Base-by-base conservation (phyloP, 2,329 filamentous ascomycete genomes). In the Karstenula rhodostoma region DNA sequence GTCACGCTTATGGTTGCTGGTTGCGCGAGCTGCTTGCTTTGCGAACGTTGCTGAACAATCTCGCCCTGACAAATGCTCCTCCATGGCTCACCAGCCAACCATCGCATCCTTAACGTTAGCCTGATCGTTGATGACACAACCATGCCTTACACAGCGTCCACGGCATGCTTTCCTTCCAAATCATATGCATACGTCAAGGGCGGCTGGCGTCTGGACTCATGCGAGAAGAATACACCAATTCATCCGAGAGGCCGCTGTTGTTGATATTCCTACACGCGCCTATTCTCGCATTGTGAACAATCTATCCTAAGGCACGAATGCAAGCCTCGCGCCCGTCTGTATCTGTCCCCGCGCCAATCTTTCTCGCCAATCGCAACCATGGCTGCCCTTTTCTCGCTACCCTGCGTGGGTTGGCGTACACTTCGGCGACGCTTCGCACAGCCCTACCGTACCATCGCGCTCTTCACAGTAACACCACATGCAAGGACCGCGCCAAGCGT, bases 31-130 rank as follows among this genome's bases (percentile, higher is more conserved):
- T 32, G 51, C 50, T 57, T 51, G 67, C 64, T 69, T 70, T 70
- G 68, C 67, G 54, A 71, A 37, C 44, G 19, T 43, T 71, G 70
- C 68, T 72, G 68, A 70, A 68, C 60, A 72, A 72, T 69, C 65
- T 54, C 57, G 51, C 19, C 67, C 65, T 73, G 70, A 71, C 70
- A 73, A 71, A 71, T 44, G 49, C 29, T 22, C 22, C 51, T 43
- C 1, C 40, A 19, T 9, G 2, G n/a, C 19, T 19, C 23, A 13
- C 19, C 58, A 51, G 58, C 50, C 50, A 58, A 35, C 27, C 52
- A 57, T 59, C 57, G 55, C 40, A 19, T n/a, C 40, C 42, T 23
- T 44, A 44, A 44, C 42, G 47, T 52, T 57, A 60, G 32, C 52
- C 23, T 47, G 29, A 9, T 32, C 7, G 29, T 32, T 50, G 47